These are phyloP conservation scores for Xerocomus potaroensis DNA, from an alignment of 768 basidiomycete genomes.

Conservation along the genomic window DNA sequence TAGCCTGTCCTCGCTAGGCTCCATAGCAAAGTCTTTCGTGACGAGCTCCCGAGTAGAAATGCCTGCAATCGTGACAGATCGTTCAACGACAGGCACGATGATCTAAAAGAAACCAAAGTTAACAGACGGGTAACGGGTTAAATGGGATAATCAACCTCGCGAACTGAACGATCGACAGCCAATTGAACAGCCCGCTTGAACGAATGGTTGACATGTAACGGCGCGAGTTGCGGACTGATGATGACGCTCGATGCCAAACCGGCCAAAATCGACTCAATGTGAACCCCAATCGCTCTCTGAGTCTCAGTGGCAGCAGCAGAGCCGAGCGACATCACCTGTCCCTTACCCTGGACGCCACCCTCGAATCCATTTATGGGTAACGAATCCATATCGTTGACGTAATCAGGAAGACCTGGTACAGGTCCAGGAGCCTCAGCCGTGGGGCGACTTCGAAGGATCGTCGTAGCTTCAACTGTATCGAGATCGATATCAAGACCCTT, in stretches of 20 bases:
- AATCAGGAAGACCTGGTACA: slow-evolving; percentile 69
- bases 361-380: slow-evolving; percentile 74
- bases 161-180: slow-evolving; percentile 90
- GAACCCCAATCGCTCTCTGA: slow-evolving; percentile 65
- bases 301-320: slow-evolving; percentile 57
- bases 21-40: slow-evolving; percentile 93
- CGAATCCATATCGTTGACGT: slow-evolving; percentile 75
- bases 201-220: slow-evolving; percentile 67
- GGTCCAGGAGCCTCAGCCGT: slow-evolving; percentile 45
- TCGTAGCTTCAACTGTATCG: slow-evolving; percentile 78
- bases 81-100: slow-evolving; percentile 94
- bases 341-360: slow-evolving; percentile 44
- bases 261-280: slow-evolving; percentile 77
- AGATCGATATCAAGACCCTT: slow-evolving; percentile 86
- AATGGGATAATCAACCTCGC: slow-evolving; percentile 58
- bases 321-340: slow-evolving; percentile 60
- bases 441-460: slow-evolving; percentile 75
- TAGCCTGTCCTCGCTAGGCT: slow-evolving; percentile 85
- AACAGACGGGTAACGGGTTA: background rate
- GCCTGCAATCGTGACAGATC: slow-evolving; percentile 96
- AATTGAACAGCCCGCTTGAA: slow-evolving; percentile 90
- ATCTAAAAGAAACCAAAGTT: slow-evolving; percentile 47
- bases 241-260: slow-evolving; percentile 68
- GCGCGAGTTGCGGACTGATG: slow-evolving; percentile 73
- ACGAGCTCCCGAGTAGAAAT: slow-evolving; percentile 96